Conservation (phyloP, 2,329 filamentous ascomycete genomes). For the Onygenales sp. region DNA sequence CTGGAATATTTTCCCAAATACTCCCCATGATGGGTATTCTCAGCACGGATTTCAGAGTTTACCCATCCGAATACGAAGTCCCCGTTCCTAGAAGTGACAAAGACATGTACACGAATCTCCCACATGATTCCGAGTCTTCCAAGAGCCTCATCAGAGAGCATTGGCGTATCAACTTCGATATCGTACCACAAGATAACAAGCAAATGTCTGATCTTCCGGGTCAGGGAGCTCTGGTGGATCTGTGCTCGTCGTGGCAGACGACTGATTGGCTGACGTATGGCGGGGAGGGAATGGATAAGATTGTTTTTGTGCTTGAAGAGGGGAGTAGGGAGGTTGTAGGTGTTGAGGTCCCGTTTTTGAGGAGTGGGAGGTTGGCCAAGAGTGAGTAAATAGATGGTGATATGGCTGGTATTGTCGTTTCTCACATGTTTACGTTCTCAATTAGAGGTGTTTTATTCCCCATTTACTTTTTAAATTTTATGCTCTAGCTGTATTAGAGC, state of each 20-base stretch:
- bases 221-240: slow-evolving; percentile 9
- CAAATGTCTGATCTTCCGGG: slow-evolving; percentile 23
- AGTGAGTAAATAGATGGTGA: neutral
- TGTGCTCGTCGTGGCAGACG: slow-evolving; percentile 24
- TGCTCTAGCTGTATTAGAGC: no score
- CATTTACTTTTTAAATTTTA: no score
- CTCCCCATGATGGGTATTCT: slow-evolving; percentile 12
- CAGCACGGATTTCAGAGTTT: slow-evolving; percentile 10
- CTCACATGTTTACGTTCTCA: no score
- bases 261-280: slow-evolving; percentile 30
- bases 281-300: slow-evolving; percentile 23
- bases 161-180: slow-evolving; percentile 16
- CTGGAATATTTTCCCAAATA: slow-evolving; percentile 7
- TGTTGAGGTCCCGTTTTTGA: slow-evolving; percentile 26
- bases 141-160: slow-evolving; percentile 12
- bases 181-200: slow-evolving; percentile 9
- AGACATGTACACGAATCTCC: neutral
- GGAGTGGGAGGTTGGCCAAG: slow-evolving; percentile 13
- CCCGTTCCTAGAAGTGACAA: slow-evolving; percentile 1
- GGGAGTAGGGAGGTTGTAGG: slow-evolving; percentile 16
- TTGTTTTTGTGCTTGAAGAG: slow-evolving; percentile 22
- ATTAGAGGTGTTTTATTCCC: no score
- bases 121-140: neutral
- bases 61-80: slow-evolving; percentile 12
- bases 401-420: neutral